Conservation (phyloP, 306 rosid species). For the Vicia faba region DNA sequence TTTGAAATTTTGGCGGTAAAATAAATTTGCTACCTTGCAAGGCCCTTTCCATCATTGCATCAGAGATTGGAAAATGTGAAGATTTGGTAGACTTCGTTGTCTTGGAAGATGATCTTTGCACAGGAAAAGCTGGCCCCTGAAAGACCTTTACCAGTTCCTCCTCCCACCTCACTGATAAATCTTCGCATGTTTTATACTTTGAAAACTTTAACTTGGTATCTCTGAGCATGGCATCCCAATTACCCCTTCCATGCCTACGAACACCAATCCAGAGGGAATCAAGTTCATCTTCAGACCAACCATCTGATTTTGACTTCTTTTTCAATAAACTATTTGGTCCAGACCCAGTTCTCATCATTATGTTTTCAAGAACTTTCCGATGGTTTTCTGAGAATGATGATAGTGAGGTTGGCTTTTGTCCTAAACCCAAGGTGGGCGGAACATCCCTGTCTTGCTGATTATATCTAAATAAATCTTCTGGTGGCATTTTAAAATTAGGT, state of each 20-base stretch:
- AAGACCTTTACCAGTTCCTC: constrained; percentile 88
- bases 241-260: constrained; percentile 95
- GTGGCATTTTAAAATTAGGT: constrained; percentile 73
- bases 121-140: constrained; percentile 67
- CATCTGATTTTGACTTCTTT: constrained; percentile 71
- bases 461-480: constrained; percentile 72
- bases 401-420: constrained; percentile 63
- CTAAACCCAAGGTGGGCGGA: constrained; percentile 75
- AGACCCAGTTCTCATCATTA: constrained; percentile 95
- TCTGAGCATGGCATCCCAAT: constrained; percentile 89
- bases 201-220: constrained; percentile 88
- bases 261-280: constrained; percentile 98
- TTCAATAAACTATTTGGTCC: constrained; percentile 54
- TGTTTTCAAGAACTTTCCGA: constrained; percentile 94
- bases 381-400: constrained; percentile 90
- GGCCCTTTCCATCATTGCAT: constrained; percentile 98
- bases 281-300: constrained; percentile 98
- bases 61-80: constrained; percentile 81
- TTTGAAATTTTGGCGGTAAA: constrained; percentile 73
- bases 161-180: constrained; percentile 86
- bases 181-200: constrained; percentile 70
- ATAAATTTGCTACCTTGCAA: constrained; percentile 87
- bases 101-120: constrained; percentile 64
- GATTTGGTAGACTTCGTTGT: constrained; percentile 58
- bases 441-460: constrained; percentile 75